Evolutionary conservation across 768 basidiomycete species (phyloP).

Genomic region (Lepiota venenata): DNA sequence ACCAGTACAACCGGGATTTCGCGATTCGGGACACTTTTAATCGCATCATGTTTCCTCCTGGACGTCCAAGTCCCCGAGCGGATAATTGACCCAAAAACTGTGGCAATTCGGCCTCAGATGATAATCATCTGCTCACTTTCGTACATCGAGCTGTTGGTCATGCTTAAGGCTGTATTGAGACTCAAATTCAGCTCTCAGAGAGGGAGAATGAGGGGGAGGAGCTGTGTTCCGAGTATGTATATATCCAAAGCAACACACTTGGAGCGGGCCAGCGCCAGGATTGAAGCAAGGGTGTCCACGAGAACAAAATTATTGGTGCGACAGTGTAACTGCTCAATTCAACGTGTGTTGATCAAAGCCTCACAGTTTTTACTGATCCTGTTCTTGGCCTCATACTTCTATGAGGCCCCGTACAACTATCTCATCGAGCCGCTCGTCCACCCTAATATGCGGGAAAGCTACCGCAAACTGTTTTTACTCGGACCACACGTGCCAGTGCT

Average conservation of each 20-base stretch:
- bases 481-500: neutral
- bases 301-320: neutral
- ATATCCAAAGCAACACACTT: slow-evolving; percentile 21
- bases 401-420: too few species aligned
- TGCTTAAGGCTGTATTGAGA: slow-evolving; percentile 23
- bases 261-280: slow-evolving; percentile 26
- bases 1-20: too few species aligned
- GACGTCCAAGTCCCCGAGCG: neutral
- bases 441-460: too few species aligned
- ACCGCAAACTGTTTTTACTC: too few species aligned
- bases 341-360: too few species aligned
- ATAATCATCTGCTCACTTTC: too few species aligned
- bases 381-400: neutral
- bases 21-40: too few species aligned
- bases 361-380: neutral
- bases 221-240: slow-evolving; percentile 17
- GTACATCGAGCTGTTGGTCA: slow-evolving; percentile 15
- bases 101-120: neutral
- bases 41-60: neutral
- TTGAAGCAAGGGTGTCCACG: slow-evolving; percentile 13
- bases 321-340: too few species aligned
- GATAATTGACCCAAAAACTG: neutral
- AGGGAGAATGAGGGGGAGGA: slow-evolving; percentile 3
- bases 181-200: slow-evolving; percentile 17
- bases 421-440: too few species aligned